Conservation (phyloP, 108 stramenopile genomes). For the Chaetoceros muelleri region DNA sequence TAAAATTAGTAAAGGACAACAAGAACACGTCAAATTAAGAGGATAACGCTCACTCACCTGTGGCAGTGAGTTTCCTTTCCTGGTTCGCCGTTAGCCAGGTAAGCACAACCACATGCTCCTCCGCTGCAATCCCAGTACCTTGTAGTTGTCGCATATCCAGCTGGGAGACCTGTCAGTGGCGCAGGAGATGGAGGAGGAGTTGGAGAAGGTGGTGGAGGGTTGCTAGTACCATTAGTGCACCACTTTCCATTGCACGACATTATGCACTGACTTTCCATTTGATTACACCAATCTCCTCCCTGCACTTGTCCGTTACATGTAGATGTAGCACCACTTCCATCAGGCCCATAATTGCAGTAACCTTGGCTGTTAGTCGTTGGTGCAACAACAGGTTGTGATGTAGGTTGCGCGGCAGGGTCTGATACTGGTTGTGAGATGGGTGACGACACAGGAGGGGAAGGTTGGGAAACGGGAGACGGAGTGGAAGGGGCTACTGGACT, state of each 20-base stretch:
- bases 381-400: slow-evolving; percentile 4
- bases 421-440: neutral
- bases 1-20: too few relatives aligned
- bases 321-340: slow-evolving; percentile 12
- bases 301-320: slow-evolving; percentile 13
- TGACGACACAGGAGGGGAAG: neutral
- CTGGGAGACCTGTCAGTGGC: slow-evolving; percentile 13
- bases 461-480: slow-evolving; percentile 6
- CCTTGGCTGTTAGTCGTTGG: slow-evolving; percentile 9
- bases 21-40: too few relatives aligned
- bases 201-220: slow-evolving; percentile 1
- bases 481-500: slow-evolving; percentile 3
- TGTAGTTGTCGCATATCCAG: slow-evolving; percentile 16
- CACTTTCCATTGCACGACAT: slow-evolving; percentile 6
- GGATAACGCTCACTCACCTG: too few relatives aligned
- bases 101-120: slow-evolving; percentile 20
- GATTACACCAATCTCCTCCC: slow-evolving; percentile 18
- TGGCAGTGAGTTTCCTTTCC: slow-evolving; percentile 19
- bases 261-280: slow-evolving; percentile 1
- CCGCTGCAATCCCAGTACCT: slow-evolving; percentile 31
- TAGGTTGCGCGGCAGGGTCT: neutral
- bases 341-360: too few relatives aligned
- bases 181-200: slow-evolving; percentile 3
- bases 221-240: slow-evolving; percentile 5
- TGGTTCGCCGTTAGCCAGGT: slow-evolving; percentile 13